Percentiles rank a stretch among this genome's conserved stretches.
These are phyloP conservation scores for Colletotrichum noveboracense DNA, from an alignment of 2,329 filamentous ascomycete genomes.

Conservation along the genomic window DNA sequence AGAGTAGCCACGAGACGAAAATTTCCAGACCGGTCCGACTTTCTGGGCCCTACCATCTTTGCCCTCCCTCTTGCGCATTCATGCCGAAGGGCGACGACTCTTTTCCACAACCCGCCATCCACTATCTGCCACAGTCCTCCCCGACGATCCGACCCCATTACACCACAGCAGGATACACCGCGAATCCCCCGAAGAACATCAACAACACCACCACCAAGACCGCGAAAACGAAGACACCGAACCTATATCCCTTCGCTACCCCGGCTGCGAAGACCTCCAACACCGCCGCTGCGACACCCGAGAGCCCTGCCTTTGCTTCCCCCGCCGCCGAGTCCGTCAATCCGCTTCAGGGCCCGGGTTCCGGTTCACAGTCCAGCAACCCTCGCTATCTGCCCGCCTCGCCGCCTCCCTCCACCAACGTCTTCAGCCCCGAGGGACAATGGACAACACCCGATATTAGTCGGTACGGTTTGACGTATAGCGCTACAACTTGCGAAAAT, in stretches of 20 bases:
- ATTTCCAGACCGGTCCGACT: slow-evolving; percentile 13
- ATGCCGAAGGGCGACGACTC: slow-evolving; percentile 23
- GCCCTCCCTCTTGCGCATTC: slow-evolving; percentile 16
- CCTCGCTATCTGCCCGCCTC: slow-evolving; percentile 12
- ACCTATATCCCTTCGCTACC: neutral
- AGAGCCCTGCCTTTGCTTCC: neutral
- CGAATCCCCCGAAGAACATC: neutral
- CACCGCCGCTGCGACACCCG: neutral
- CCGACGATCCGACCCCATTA: slow-evolving; percentile 5
- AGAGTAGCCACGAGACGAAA: slow-evolving; percentile 16
- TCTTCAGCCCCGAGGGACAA: neutral
- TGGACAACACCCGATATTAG: slow-evolving; percentile 25
- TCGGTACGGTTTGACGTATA: slow-evolving; percentile 35
- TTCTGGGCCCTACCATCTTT: slow-evolving; percentile 7
- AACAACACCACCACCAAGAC: neutral
- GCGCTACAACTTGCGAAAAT: slow-evolving; percentile 24
- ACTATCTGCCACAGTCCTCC: neutral
- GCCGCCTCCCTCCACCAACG: neutral
- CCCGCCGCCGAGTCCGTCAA: neutral
- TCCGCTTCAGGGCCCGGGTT: slow-evolving; percentile 18
- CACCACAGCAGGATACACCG: neutral
- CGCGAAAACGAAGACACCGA: neutral
- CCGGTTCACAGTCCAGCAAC: slow-evolving; percentile 20
- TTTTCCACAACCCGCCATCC: slow-evolving; percentile 14
- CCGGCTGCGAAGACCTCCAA: neutral